Evolutionary conservation across 768 basidiomycete genomes (phyloP).

Genomic region (Mycena indigotica): DNA sequence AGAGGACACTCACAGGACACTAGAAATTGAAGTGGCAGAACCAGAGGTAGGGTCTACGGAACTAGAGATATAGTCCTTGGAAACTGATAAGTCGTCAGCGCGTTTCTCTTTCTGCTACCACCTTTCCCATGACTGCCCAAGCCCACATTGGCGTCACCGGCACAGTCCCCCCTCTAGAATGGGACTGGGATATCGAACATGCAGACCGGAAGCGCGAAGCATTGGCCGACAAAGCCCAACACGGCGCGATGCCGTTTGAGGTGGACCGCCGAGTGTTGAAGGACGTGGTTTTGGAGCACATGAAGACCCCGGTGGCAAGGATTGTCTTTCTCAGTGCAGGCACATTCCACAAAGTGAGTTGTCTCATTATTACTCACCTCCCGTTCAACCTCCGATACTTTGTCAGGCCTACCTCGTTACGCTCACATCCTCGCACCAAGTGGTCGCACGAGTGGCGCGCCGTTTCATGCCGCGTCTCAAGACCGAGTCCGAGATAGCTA

Average conservation of each 20-base stretch:
- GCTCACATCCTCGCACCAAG: conserved; percentile 57
- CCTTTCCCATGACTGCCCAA: background rate
- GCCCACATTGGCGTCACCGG: background rate
- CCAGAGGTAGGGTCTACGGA: background rate
- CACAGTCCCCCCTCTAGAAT: conserved; percentile 43
- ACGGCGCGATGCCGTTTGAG: conserved; percentile 67
- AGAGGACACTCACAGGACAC: background rate
- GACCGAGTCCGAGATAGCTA: conserved; percentile 86
- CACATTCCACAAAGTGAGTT: conserved; percentile 77
- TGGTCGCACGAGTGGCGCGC: conserved; percentile 81
- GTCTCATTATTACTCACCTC: background rate
- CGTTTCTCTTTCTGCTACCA: background rate
- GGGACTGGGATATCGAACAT: conserved; percentile 75
- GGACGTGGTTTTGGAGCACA: conserved; percentile 76
- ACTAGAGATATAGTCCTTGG: background rate
- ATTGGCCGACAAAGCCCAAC: conserved; percentile 61
- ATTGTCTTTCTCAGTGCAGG: conserved; percentile 82
- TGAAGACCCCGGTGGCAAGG: conserved; percentile 63
- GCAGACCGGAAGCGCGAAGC: conserved; percentile 68
- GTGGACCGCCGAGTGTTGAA: conserved; percentile 76
- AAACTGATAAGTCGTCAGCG: background rate
- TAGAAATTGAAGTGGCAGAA: background rate
- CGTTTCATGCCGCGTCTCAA: conserved; percentile 86
- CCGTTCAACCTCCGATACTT: conserved; percentile 4
- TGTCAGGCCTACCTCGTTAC: conserved; percentile 75